Evolutionary conservation across 768 basidiomycete species (phyloP).

Genomic region (Auricularia heimuer): DNA sequence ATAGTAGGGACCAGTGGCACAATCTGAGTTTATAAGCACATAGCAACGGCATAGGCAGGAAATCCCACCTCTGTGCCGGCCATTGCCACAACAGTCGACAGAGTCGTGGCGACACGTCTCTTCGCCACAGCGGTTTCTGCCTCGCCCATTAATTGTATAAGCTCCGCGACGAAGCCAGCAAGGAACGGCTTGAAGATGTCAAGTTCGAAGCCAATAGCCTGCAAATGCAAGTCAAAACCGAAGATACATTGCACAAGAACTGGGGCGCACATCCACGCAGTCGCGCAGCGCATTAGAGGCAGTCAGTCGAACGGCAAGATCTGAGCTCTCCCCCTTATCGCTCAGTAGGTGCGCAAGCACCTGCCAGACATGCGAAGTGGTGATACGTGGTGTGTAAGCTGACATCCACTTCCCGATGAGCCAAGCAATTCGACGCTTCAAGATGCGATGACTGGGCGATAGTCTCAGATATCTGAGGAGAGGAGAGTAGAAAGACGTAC

Average conservation of each 20-base stretch:
- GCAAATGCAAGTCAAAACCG: slow-evolving; percentile 18
- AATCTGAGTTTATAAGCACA: slow-evolving; percentile 36
- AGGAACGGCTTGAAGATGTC: slow-evolving; percentile 63
- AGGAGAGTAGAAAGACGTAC: slow-evolving; percentile 27
- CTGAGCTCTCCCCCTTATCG: slow-evolving; percentile 59
- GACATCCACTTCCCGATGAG: slow-evolving; percentile 82
- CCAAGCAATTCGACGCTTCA: slow-evolving; percentile 95
- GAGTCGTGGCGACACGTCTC: slow-evolving; percentile 54
- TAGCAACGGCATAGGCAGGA: neutral
- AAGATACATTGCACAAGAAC: neutral
- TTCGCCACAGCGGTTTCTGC: slow-evolving; percentile 71
- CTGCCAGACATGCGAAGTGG: slow-evolving; percentile 63
- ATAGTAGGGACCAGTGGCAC: slow-evolving; percentile 54
- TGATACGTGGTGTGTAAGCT: slow-evolving; percentile 44
- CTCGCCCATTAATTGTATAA: slow-evolving; percentile 63
- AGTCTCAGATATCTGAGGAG: slow-evolving; percentile 5
- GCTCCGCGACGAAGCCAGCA: slow-evolving; percentile 45
- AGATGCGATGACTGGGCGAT: slow-evolving; percentile 63
- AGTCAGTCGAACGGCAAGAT: slow-evolving; percentile 78
- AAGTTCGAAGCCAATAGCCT: slow-evolving; percentile 59
- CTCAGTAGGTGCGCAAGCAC: slow-evolving; percentile 67
- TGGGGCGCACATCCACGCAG: slow-evolving; percentile 66
- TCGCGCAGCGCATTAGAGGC: slow-evolving; percentile 71
- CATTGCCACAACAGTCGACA: slow-evolving; percentile 60
- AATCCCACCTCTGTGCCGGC: slow-evolving; percentile 24